A percentile compares a stretch with the other conserved stretches of the same genome.
These are phyloP conservation scores for Gypsophila paniculata DNA, from an alignment of 179 eudicot species.

Conservation along the genomic window DNA sequence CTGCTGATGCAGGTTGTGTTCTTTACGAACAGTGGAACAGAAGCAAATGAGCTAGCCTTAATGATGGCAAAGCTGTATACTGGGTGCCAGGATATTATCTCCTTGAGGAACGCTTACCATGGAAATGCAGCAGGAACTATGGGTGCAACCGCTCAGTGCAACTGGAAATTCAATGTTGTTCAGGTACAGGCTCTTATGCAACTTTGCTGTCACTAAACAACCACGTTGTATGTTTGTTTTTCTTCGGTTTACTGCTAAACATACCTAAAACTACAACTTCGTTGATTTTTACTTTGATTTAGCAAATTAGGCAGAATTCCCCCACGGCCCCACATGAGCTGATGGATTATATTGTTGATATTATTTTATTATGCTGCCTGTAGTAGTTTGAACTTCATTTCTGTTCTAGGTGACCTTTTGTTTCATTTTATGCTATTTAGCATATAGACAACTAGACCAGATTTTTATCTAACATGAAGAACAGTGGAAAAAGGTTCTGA, in stretches of 20 bases:
- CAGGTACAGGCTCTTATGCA: conserved; percentile 51
- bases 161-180: conserved; percentile 81
- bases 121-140: conserved; percentile 95
- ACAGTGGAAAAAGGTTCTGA: not conserved
- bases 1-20: conserved; percentile 65
- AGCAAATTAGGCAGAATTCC: not conserved
- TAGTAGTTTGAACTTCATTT: not conserved
- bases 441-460: not conserved
- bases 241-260: not conserved
- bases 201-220: not conserved
- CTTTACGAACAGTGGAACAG: conserved; percentile 95
- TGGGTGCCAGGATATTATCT: conserved; percentile 79
- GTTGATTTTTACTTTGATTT: not conserved
- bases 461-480: not conserved
- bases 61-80: conserved; percentile 89
- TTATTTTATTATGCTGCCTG: not conserved
- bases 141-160: conserved; percentile 91
- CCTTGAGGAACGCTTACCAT: conserved; percentile 87
- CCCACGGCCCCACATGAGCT: not conserved
- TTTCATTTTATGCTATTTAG: not conserved
- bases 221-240: not conserved
- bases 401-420: not conserved
- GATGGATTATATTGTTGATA: not conserved
- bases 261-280: not conserved
- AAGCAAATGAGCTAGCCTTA: conserved; percentile 95